Base-by-base conservation (phyloP, 2,329 filamentous ascomycete species). In the Gremmenia infestans region DNA sequence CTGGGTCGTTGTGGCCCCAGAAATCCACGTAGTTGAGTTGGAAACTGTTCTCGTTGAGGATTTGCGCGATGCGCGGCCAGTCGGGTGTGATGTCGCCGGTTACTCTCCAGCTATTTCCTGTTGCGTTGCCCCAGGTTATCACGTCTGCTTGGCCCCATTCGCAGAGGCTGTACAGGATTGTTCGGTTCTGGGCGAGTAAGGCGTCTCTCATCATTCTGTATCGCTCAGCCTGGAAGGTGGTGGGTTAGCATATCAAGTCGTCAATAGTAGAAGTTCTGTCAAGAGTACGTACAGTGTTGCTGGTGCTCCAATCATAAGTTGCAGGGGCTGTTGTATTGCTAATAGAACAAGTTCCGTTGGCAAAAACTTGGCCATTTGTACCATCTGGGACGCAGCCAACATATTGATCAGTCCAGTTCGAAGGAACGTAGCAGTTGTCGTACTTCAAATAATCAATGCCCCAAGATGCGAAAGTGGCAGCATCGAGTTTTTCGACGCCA, bases 361-460 rank as follows among this genome's bases (percentile, higher is more conserved):
- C 69, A 48, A 63, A 68, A 14, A 55, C 60, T n/a, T 63, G 40
- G 60, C 65, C 19, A 8, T 32, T 32, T 0, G 65, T 56, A 22
- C 60, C 64, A 14, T 78, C 74, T 0, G 74, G 73, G 7, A 75
- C 68, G 58, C 73, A 79, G 57, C 58, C 62, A 7, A 64, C 68
- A 56, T 74, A 74, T 37, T 68, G 53, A 56, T 74, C 71, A 8
- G 60, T 63, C 72, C 73, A 75, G 25, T 72, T 67, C 4, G 62
- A 48, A 1, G 73, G 73, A 3, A 74, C 63, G 49, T 73, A 67
- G 67, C 80, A 84, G 66, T 83, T 82, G 63, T 83, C 81, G 62
- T 81, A 82, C 68, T 82, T 83, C 14, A 81, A 67, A 55, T 82
- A 84, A 63, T 83, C 81, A 54, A 85, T 74, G 2, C 78, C 80